Evolutionary conservation across 164 flowering plant genomes (phyloP).

Genomic region (Nymphaea colorata): DNA sequence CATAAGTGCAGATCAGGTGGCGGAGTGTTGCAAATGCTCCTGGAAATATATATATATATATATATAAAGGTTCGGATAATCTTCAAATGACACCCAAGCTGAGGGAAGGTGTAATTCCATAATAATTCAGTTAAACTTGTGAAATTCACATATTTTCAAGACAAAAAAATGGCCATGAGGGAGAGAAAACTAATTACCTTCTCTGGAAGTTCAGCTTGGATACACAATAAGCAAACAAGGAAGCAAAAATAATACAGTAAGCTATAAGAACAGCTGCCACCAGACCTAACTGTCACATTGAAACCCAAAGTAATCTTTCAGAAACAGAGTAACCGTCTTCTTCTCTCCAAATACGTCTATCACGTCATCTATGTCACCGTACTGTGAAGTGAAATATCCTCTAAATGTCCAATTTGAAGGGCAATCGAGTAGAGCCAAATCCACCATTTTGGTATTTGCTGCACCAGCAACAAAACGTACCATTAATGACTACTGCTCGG

Average conservation of each 20-base stretch:
- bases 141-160: too few relatives aligned
- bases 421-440: constrained; percentile 8
- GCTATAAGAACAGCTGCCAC: constrained; percentile 2
- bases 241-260: constrained; percentile 4
- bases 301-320: constrained; percentile 4
- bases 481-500: too few relatives aligned
- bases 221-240: constrained; percentile 1
- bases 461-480: neutral
- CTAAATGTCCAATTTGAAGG: constrained; percentile 4
- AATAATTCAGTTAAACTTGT: too few relatives aligned
- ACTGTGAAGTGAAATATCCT: constrained; percentile 4
- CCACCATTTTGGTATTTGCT: constrained; percentile 9
- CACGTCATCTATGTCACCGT: constrained; percentile 1
- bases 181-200: neutral
- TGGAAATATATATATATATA: too few relatives aligned
- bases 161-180: too few relatives aligned
- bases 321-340: neutral
- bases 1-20: too few relatives aligned
- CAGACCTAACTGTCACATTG: constrained; percentile 2
- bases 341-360: constrained; percentile 6
- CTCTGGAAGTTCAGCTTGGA: constrained; percentile 5
- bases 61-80: too few relatives aligned
- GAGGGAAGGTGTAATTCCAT: too few relatives aligned
- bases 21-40: too few relatives aligned
- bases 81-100: too few relatives aligned